A percentile compares a stretch with the other conserved stretches of the same genome.
Conservation (phyloP, 768 basidiomycete species). For the Erythrobasidium yunnanense region DNA sequence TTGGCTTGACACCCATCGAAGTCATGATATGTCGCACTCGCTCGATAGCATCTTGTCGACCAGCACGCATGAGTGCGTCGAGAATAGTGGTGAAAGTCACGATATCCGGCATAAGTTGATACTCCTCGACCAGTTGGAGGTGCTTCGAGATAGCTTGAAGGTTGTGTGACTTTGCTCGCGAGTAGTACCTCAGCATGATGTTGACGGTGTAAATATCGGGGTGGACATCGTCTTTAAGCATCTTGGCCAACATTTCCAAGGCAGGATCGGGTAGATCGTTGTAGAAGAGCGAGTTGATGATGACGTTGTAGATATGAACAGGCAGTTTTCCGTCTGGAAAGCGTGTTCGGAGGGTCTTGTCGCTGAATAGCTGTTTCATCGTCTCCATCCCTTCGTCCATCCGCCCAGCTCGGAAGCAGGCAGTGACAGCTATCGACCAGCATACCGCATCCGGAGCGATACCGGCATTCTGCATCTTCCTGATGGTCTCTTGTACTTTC, state of each 20-base stretch:
- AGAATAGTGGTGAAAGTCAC: constrained; percentile 81
- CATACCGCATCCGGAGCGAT: constrained; percentile 54
- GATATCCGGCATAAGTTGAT: constrained; percentile 58
- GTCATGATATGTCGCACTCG: constrained; percentile 63
- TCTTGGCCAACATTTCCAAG: constrained; percentile 43
- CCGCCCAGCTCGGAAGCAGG: constrained; percentile 44
- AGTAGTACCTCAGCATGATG: constrained; percentile 61
- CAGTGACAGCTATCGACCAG: constrained; percentile 62
- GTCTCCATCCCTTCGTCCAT: constrained; percentile 28
- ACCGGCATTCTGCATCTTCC: constrained; percentile 52
- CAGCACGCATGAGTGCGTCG: constrained; percentile 59
- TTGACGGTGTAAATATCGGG: constrained; percentile 72
- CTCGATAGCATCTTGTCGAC: constrained; percentile 56
- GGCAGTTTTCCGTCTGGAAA: constrained; percentile 41
- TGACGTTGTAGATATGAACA: constrained; percentile 53
- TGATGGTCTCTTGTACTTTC: constrained; percentile 55
- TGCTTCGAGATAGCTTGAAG: constrained; percentile 53
- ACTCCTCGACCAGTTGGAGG: constrained; percentile 52
- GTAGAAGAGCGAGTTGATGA: constrained; percentile 56
- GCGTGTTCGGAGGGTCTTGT: constrained; percentile 49
- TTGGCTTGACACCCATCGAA: constrained; percentile 61
- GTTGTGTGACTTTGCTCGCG: constrained; percentile 49
- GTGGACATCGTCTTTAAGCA: constrained; percentile 48
- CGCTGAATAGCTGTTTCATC: constrained; percentile 45
- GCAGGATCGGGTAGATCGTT: constrained; percentile 42